Percentiles rank a stretch among this genome's conserved stretches.
Evolutionary conservation across 176 grass and related monocot species (phyloP).

Genomic region (Bolboschoenus planiculmis): DNA sequence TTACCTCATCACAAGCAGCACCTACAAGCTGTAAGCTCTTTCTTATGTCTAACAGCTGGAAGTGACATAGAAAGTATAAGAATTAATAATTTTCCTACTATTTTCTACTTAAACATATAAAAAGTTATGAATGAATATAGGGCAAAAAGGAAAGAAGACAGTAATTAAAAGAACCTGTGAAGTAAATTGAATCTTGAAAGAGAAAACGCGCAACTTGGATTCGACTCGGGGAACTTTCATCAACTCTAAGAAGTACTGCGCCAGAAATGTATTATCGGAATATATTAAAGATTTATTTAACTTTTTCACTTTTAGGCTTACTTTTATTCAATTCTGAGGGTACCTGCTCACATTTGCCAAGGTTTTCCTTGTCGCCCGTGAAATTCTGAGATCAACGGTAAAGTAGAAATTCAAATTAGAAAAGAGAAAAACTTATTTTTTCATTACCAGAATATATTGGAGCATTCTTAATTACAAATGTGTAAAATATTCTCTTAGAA

Average conservation of each 20-base stretch:
- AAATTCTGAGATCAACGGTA: slow-evolving; percentile 54
- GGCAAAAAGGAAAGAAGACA: neutral
- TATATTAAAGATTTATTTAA: neutral
- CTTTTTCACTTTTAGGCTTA: slow-evolving; percentile 2
- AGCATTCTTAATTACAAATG: neutral
- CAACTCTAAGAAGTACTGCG: slow-evolving; percentile 94
- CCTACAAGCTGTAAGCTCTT: slow-evolving; percentile 65
- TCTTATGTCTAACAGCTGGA: slow-evolving; percentile 79
- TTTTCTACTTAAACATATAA: neutral
- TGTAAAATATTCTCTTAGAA: neutral
- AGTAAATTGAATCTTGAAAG: slow-evolving; percentile 93
- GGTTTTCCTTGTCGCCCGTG: slow-evolving; percentile 60
- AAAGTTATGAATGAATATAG: neutral
- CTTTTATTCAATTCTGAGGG: slow-evolving; percentile 26
- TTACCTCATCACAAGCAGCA: slow-evolving; percentile 87
- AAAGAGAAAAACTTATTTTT: neutral
- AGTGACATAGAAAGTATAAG: slow-evolving; percentile 25
- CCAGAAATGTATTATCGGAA: slow-evolving; percentile 7
- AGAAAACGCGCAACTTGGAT: slow-evolving; percentile 81
- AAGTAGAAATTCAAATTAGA: slow-evolving; percentile 31
- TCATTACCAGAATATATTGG: neutral
- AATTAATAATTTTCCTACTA: neutral
- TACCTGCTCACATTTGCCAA: slow-evolving; percentile 99
- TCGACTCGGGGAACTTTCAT: slow-evolving; percentile 98
- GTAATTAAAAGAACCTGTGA: slow-evolving; percentile 59